Evolutionary conservation across 192 early-diverging fungal species (phyloP), one percentile per base, ranked within the genome.

Genomic region (Coemansia sp.): DNA sequence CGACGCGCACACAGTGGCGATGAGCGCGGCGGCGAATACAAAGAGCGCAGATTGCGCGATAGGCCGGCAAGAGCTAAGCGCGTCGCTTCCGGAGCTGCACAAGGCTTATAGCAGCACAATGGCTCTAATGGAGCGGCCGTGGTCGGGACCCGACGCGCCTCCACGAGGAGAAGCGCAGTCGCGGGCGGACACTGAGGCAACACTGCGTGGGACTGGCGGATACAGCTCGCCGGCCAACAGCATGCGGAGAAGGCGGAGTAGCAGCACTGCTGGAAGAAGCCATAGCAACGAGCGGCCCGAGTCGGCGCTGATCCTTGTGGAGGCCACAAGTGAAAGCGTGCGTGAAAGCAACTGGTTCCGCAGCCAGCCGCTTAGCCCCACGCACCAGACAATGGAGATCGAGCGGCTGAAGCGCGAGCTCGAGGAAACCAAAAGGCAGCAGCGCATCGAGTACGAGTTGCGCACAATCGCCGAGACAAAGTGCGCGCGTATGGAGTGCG

Each of bases 401-500:
- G 51, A 51, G 39, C 41, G 46, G n/a, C 63, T 81, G 39, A 41
- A 52, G 20, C 51, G 26, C 12, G 73, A 81, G 55, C 44, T 81
- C 12, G 67, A 56, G 14, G 35, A 64, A 7, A 39, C 69, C 7
- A 51, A 52, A 20, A 73, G 55, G 60, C 75, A 75, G 66, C 63
- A 72, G 53, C 41, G 56, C 16, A 66, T 60, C 44, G 78, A 81
- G 67, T 81, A 75, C 48, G 73, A 81, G 60, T 64, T 81, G 67
- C 78, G 78, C 45, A 75, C 78, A 41, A 73, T 73, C 6, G 78
- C 78, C n/a, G 78, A 81, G 62, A 64, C 78, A 20, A 81, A 81
- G 67, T 81, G 78, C 60, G 64, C 73, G 56, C 43, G 62, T 16
- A 81, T 81, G 78, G 78, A 81, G 60, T 81, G 69, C 56, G 78